Evolutionary conservation across 176 grass and related monocot species (phyloP).

Genomic region (Bonia amplexicaulis): DNA sequence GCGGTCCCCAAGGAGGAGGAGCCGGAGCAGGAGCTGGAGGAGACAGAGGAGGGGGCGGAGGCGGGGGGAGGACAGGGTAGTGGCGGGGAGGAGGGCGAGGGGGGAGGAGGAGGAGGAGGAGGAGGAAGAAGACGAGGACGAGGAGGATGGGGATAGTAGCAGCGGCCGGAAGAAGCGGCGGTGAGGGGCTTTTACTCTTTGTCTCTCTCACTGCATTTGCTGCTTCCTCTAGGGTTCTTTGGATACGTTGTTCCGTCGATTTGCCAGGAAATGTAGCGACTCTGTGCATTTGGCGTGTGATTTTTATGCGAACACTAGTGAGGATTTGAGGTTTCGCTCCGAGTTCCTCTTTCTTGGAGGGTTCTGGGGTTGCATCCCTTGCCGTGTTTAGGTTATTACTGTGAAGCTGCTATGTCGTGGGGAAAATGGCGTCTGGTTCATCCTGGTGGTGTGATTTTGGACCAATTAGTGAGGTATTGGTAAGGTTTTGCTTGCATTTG

Average conservation of each 20-base stretch:
- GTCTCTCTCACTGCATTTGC: constrained; percentile 12
- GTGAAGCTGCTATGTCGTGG: neutral
- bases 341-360: neutral
- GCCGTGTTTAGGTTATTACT: neutral
- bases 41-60: constrained; percentile 18
- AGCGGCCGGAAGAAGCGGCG: constrained; percentile 62
- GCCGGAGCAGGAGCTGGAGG: constrained; percentile 15
- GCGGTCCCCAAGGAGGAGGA: constrained; percentile 23
- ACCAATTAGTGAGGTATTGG: neutral
- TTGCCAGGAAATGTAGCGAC: constrained; percentile 4
- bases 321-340: neutral
- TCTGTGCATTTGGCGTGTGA: neutral
- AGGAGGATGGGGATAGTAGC: constrained; percentile 26
- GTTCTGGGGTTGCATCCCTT: constrained; percentile 5
- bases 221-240: constrained; percentile 1
- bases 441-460: neutral
- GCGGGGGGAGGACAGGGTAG: constrained; percentile 23
- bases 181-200: constrained; percentile 41
- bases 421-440: neutral
- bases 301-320: neutral
- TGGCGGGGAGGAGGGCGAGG: constrained; percentile 10
- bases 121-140: constrained; percentile 38
- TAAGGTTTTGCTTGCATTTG: constrained; percentile 16
- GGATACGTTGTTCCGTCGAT: neutral
- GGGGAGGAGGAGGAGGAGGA: neutral